Evolutionary conservation across 345 rosid genomes (phyloP), one percentile per base, ranked within the genome.

Genomic region (Arabidopsis arenosa): DNA sequence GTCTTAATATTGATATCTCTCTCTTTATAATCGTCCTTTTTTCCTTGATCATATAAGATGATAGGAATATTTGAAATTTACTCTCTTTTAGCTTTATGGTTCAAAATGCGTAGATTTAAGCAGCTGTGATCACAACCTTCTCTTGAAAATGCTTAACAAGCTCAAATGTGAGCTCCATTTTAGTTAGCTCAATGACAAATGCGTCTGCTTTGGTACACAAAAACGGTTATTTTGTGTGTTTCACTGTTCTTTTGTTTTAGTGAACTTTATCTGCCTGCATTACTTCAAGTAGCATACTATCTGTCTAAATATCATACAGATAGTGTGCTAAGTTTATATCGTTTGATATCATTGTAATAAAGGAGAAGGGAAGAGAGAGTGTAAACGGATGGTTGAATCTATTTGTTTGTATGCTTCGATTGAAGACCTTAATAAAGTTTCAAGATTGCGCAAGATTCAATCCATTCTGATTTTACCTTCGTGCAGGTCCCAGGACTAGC

Each of bases 401-500:
- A 3, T 48, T 53, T 56, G 63, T 49, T 51, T 30, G 0, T 32
- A 6, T 43, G 57, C 54, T 57, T 53, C 26, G 12, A 3, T 21
- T 9, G 54, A 21, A 2, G n/a, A 5, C 39, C 39, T 35, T 44
- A 33, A 33, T 70, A 11, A 40, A 23, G 33, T 41, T 33, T 53
- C 33, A 43, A 69, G 13, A 57, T 59, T 4, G 35, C 17, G 15
- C 7, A n/a, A 28, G 26, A 18, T 6, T 14, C 5, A 26, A 13
- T 6, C 2, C 43, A 52, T 13, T 32, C 18, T 48, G 47, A 6
- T 17, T 11, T 17, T 44, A 30, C 40, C 55, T 73, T 4, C 66
- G 43, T 9, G 68, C 84, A 94, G 97, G 97, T 90, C 44, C 98
- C 97, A 32, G 97, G 97, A 48, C 75, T 94, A 72, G 97, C 96